Conservation (phyloP, 2,329 filamentous ascomycete genomes). For the Arthroderma sp. region DNA sequence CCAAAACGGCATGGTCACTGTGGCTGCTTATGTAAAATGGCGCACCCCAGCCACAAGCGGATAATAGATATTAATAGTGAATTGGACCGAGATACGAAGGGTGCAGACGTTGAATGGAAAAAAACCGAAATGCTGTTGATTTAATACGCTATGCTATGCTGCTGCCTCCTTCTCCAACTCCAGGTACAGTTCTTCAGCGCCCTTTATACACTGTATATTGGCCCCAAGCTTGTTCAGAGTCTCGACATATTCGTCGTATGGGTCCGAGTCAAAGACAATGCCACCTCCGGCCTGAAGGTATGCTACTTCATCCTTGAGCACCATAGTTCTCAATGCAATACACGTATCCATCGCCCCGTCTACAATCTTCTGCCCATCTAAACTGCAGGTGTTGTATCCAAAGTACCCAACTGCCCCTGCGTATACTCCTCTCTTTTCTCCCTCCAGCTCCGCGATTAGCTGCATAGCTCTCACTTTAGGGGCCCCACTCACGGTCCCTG, state of each 20-base stretch:
- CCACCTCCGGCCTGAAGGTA: conserved; percentile 81
- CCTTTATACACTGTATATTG: conserved; percentile 76
- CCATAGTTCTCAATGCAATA: conserved; percentile 77
- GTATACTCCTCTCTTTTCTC: conserved; percentile 89
- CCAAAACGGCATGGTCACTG: not conserved
- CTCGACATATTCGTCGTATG: conserved; percentile 83
- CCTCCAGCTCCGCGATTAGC: conserved; percentile 84
- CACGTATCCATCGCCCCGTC: conserved; percentile 89
- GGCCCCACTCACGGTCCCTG: conserved; percentile 86
- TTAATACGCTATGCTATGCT: not conserved
- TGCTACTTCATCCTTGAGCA: conserved; percentile 78
- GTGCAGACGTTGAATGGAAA: not conserved
- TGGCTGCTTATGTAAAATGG: not conserved
- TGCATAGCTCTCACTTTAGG: conserved; percentile 97
- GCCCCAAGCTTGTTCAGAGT: conserved; percentile 92
- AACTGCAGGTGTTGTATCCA: conserved; percentile 63
- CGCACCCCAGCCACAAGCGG: conserved; percentile 1
- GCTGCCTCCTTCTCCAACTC: conserved; percentile 23
- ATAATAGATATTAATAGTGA: not conserved
- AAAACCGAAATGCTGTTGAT: not conserved
- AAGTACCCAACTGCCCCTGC: conserved; percentile 96
- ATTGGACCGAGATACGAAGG: not conserved
- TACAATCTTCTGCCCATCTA: conserved; percentile 44
- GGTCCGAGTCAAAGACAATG: conserved; percentile 89
- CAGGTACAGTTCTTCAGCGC: conserved; percentile 60